phyloP scores from a whole-genome alignment of 148 eudicot genomes.

The Rhododendron kiyosumense region DNA sequence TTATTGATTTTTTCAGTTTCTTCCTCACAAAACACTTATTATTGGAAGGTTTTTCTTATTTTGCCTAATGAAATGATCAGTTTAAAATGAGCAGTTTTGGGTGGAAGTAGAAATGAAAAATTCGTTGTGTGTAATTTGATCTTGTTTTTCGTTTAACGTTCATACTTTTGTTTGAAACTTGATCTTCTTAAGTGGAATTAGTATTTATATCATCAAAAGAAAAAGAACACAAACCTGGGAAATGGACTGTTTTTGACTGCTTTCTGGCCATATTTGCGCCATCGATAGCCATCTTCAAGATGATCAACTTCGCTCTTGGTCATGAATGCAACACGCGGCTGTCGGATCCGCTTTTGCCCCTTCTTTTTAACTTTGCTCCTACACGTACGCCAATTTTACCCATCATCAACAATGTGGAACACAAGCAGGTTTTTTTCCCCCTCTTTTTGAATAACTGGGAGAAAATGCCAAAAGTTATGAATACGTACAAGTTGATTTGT shows the following conservation, averaged over 20 bases:
- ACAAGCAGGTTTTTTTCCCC: neutral
- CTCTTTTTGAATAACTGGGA: too few relatives aligned
- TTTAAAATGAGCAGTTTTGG: too few relatives aligned
- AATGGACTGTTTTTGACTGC: conserved; percentile 97
- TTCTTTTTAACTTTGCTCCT: conserved; percentile 72
- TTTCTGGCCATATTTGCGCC: conserved; percentile 97
- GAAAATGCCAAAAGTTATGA: neutral
- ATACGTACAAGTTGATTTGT: neutral
- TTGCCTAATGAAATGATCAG: neutral
- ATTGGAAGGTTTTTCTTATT: neutral
- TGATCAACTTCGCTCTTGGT: conserved; percentile 95
- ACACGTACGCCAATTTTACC: conserved; percentile 6
- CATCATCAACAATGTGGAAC: neutral
- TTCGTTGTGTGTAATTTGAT: too few relatives aligned
- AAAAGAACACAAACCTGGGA: conserved; percentile 53
- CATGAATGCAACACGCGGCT: conserved; percentile 86
- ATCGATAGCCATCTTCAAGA: conserved; percentile 96
- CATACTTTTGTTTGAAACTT: too few relatives aligned
- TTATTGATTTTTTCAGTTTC: too few relatives aligned
- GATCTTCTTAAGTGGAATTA: neutral
- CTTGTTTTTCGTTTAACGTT: too few relatives aligned
- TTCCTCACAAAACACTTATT: neutral
- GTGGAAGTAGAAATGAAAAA: neutral
- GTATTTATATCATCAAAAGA: neutral
- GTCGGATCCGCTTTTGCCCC: conserved; percentile 75